phyloP scores from a whole-genome alignment of 129 eudicot genomes.

The Flaveria brownii region DNA sequence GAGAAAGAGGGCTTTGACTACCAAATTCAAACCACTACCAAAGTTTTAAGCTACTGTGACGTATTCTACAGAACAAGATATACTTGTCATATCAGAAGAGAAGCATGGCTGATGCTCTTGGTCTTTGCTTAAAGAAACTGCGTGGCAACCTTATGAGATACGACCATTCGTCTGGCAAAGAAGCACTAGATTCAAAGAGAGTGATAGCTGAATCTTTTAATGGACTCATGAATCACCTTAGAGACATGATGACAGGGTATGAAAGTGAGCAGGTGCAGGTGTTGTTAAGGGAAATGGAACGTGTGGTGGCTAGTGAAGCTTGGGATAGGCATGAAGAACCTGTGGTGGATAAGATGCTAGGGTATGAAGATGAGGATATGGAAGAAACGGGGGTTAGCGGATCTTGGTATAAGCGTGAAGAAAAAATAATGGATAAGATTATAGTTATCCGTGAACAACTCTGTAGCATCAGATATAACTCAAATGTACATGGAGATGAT shows the following conservation, averaged over 20 bases:
- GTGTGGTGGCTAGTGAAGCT: background rate
- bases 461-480: slow-evolving; percentile 19
- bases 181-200: background rate
- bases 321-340: background rate
- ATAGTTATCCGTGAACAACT: slow-evolving; percentile 15
- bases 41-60: background rate
- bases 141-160: background rate
- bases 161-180: background rate
- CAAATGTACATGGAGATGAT: slow-evolving; percentile 13
- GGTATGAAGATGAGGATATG: slow-evolving; percentile 12
- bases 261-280: slow-evolving; percentile 20
- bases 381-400: background rate
- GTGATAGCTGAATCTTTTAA: background rate
- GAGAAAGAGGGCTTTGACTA: too few species aligned
- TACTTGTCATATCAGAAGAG: background rate
- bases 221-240: slow-evolving; percentile 21
- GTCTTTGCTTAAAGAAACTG: background rate
- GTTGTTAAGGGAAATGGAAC: slow-evolving; percentile 3
- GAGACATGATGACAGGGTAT: slow-evolving; percentile 23
- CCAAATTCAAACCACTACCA: background rate
- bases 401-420: background rate
- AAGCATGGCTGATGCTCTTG: slow-evolving; percentile 2
- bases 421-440: background rate
- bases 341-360: slow-evolving; percentile 14
- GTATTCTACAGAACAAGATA: background rate